phyloP scores from a whole-genome alignment of 371 early-diverging fungal genomes.

The Parasitella parasitica region DNA sequence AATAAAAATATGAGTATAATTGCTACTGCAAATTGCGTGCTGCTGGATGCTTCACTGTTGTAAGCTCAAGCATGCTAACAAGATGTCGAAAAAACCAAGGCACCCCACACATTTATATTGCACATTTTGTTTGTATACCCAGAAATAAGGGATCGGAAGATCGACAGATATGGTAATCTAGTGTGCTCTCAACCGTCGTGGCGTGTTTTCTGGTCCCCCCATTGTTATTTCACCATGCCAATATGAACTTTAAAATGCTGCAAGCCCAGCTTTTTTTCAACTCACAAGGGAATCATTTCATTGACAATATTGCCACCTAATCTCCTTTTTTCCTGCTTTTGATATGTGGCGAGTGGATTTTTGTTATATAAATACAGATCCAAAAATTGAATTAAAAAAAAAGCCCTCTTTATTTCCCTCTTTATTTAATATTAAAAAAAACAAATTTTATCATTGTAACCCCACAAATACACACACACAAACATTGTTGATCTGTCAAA shows the following conservation, averaged over 20 bases:
- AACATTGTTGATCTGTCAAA: background rate
- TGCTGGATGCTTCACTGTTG: too few relatives aligned
- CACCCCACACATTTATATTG: background rate
- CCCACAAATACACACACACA: background rate
- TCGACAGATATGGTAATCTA: constrained; percentile 7
- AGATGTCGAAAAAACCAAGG: background rate
- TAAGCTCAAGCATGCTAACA: background rate
- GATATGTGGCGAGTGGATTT: constrained; percentile 1
- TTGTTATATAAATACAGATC: background rate
- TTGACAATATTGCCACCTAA: constrained; percentile 1
- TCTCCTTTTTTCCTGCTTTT: background rate
- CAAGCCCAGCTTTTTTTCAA: constrained; percentile 3
- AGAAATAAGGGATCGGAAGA: constrained; percentile 15
- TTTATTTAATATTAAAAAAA: background rate
- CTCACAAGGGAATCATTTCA: background rate
- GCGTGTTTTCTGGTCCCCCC: background rate
- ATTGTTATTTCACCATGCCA: background rate
- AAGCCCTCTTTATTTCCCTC: background rate
- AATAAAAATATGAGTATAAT: background rate
- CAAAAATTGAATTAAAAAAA: background rate
- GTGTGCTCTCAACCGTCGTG: background rate
- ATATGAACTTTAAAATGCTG: background rate
- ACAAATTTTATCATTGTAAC: too few relatives aligned
- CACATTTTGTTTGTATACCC: background rate
- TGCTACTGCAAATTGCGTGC: background rate